phyloP scores from a whole-genome alignment of 2,329 filamentous ascomycete genomes.

The Ophiostoma populinum region DNA sequence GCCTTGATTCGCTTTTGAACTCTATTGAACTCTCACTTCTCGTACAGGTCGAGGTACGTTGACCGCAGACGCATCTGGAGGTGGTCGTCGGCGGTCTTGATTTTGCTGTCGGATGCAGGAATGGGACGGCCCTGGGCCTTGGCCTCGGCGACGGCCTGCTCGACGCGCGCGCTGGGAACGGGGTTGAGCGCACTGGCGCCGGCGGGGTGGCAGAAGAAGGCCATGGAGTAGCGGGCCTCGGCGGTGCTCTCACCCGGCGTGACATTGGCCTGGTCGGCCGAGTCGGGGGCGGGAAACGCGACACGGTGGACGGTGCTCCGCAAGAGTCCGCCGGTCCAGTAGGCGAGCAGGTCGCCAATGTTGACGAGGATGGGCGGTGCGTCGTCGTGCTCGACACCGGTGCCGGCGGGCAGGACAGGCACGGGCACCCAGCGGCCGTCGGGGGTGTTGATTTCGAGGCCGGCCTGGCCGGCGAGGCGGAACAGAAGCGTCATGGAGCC shows the following conservation, averaged over 20 bases:
- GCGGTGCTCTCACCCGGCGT: constrained; percentile 28
- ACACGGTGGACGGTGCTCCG: constrained; percentile 83
- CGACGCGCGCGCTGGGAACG: constrained; percentile 42
- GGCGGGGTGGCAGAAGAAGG: constrained; percentile 51
- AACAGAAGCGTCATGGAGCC: constrained; percentile 61
- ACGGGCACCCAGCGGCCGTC: constrained; percentile 42
- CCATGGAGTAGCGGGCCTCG: constrained; percentile 45
- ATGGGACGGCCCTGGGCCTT: constrained; percentile 3
- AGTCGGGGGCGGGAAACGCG: constrained; percentile 41
- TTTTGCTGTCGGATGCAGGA: constrained; percentile 21
- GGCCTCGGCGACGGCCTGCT: constrained; percentile 15
- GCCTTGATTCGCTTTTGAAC: not conserved
- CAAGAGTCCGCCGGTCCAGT: constrained; percentile 82
- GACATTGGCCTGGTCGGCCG: constrained; percentile 13
- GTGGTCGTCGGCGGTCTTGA: constrained; percentile 47
- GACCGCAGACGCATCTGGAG: constrained; percentile 41
- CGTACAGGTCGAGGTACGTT: constrained; percentile 40
- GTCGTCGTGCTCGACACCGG: constrained; percentile 29
- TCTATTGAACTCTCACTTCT: constrained; percentile 10
- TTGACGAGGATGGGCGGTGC: constrained; percentile 68
- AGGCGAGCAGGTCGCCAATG: constrained; percentile 52
- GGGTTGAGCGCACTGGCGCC: constrained; percentile 32
- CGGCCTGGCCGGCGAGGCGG: constrained; percentile 68
- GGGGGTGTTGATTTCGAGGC: constrained; percentile 61
- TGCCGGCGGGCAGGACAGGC: constrained; percentile 45